phyloP scores from a whole-genome alignment of 345 rosid genomes.

The Aurinia saxatilis region DNA sequence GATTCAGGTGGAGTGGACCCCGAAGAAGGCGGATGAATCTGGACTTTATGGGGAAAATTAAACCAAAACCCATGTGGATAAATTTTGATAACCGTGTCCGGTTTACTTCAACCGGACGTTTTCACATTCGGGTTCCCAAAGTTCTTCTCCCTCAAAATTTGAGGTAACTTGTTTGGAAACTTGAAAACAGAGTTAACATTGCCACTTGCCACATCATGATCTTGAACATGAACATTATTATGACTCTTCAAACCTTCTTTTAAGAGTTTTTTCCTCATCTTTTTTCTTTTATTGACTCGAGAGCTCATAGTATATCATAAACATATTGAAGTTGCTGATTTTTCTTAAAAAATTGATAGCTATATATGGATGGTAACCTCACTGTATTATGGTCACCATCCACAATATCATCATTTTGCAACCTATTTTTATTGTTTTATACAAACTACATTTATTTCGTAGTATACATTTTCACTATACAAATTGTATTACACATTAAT shows the following conservation, averaged over 20 bases:
- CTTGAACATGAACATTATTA: conserved; percentile 11
- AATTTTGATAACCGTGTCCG: conserved; percentile 26
- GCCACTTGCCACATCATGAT: conserved; percentile 11
- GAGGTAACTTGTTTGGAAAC: conserved; percentile 3
- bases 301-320: too few relatives aligned
- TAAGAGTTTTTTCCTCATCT: too few relatives aligned
- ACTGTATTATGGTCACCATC: too few relatives aligned
- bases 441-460: too few relatives aligned
- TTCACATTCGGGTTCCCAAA: conserved; percentile 15
- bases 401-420: too few relatives aligned
- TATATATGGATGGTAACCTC: too few relatives aligned
- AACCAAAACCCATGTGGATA: conserved; percentile 27
- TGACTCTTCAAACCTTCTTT: too few relatives aligned
- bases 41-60: conserved; percentile 13
- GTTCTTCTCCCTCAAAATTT: not conserved
- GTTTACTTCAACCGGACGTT: conserved; percentile 29
- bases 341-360: too few relatives aligned
- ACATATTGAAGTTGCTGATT: too few relatives aligned
- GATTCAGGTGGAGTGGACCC: conserved; percentile 3
- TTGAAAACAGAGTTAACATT: not conserved
- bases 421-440: not conserved
- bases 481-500: too few relatives aligned
- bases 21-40: conserved; percentile 25
- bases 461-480: too few relatives aligned
- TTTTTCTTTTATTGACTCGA: too few relatives aligned